Conservation (phyloP, 805 yeast species). For the Lipomyces yamadae region DNA sequence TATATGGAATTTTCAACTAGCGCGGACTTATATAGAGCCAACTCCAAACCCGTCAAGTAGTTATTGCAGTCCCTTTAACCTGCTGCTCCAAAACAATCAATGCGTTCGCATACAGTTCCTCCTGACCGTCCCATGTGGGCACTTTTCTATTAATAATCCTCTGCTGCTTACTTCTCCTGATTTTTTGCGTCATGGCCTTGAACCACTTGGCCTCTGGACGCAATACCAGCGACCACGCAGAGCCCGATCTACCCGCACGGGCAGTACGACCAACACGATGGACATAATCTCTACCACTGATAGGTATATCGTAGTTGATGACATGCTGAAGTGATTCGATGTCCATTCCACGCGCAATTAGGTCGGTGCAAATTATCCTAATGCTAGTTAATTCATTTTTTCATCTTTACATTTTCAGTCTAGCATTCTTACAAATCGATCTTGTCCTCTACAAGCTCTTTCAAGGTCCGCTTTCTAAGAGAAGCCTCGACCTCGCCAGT, state of each 20-base stretch:
- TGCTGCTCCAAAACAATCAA: slow-evolving; percentile 54
- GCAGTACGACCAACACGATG: slow-evolving; percentile 98
- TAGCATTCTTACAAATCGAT: slow-evolving; percentile 49
- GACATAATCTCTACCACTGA: slow-evolving; percentile 86
- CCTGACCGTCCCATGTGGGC: slow-evolving; percentile 48
- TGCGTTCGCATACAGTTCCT: slow-evolving; percentile 52
- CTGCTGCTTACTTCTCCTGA: slow-evolving; percentile 38
- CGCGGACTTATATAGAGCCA: no score
- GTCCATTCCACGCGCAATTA: slow-evolving; percentile 96
- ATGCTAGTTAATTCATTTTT: slow-evolving; percentile 4
- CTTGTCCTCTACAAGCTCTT: slow-evolving; percentile 60
- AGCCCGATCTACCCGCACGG: slow-evolving; percentile 81
- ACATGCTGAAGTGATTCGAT: slow-evolving; percentile 71
- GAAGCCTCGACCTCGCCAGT: slow-evolving; percentile 49
- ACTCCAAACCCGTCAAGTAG: no score
- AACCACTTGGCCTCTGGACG: slow-evolving; percentile 69
- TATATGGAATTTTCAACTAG: no score
- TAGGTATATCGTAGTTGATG: slow-evolving; percentile 88
- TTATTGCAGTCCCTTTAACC: slow-evolving; percentile 35
- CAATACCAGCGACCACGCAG: slow-evolving; percentile 76
- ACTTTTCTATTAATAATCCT: slow-evolving; percentile 41
- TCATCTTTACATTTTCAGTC: not conserved
- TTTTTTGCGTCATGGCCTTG: slow-evolving; percentile 40
- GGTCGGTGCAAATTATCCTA: slow-evolving; percentile 71
- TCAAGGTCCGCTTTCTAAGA: slow-evolving; percentile 61